Evolutionary conservation across 129 eudicot species (phyloP).

Genomic region (Arctium lappa): DNA sequence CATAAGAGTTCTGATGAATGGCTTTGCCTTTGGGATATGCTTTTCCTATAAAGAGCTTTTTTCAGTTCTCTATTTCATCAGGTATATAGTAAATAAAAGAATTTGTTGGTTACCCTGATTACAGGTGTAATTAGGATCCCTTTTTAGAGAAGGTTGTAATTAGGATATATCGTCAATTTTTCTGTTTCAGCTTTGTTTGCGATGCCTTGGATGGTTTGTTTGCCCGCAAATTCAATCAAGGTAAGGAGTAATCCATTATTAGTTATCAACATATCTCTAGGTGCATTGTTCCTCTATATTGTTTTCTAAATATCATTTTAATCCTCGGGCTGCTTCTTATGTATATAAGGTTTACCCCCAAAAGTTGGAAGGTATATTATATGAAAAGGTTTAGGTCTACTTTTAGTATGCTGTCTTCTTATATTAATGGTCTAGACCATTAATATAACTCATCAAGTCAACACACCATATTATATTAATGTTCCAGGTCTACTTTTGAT

Average conservation of each 20-base stretch:
- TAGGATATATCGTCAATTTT: constrained; percentile 4
- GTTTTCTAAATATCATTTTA: neutral
- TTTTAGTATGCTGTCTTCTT: neutral
- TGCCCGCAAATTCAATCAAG: constrained; percentile 97
- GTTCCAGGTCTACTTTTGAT: neutral
- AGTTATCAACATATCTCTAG: neutral
- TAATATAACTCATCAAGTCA: too few relatives aligned
- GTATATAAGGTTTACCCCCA: neutral
- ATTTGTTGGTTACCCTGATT: neutral
- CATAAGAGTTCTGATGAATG: constrained; percentile 74
- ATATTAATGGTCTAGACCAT: too few relatives aligned
- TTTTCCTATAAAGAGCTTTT: constrained; percentile 74
- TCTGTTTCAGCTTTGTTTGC: constrained; percentile 77
- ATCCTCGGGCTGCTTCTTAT: neutral
- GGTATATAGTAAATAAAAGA: constrained; percentile 38
- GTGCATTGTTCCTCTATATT: neutral
- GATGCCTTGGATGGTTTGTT: constrained; percentile 99
- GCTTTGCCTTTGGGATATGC: constrained; percentile 82
- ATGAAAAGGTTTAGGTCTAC: neutral
- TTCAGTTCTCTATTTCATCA: constrained; percentile 73
- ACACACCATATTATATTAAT: too few relatives aligned
- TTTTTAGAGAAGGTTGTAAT: neutral
- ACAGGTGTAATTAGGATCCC: neutral
- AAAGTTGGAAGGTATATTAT: neutral
- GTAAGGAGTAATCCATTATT: constrained; percentile 35